Base-by-base conservation (phyloP, 768 basidiomycete genomes). In the Termitomyces sp. region DNA sequence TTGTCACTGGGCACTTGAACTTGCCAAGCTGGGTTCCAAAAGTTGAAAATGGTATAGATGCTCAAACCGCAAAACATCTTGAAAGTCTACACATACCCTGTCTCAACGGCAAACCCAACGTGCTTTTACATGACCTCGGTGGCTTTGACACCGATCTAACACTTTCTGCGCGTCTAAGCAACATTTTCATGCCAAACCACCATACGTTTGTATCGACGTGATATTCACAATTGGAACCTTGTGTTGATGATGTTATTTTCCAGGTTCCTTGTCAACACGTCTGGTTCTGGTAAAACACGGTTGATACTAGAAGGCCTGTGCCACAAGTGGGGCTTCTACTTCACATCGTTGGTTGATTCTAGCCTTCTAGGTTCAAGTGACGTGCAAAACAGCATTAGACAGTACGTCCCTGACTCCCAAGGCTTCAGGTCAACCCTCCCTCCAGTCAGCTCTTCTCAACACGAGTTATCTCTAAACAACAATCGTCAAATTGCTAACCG, bases 241-340 rank as follows among this genome's bases (percentile, higher is more conserved):
- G 50, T 37, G 57, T 49, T 37, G 24, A 54, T 26, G 39, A 5
- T 18, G 2, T 36, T n/a, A 47, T 36, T 55, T 31, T 55, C 5
- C 43, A 77, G 76, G 14, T 75, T 77, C 55, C 69, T 79, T 18
- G 74, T 79, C 31, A 79, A 79, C 46, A 79, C 78, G 0, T 79
- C 77, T 24, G 77, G 77, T 8, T 78, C 77, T 2, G 77, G 77
- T 20, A 79, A 79, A 60, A 78, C 77, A 0, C 67, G 77, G 32
- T 67, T 77, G 12, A 64, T 79, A 3, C 61, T 79, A 9, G 77
- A 79, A 62, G 77, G 77, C 22, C 68, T 79, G 5, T 79, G 77
- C 55, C 61, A 71, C 31, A 65, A 72, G 44, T 79, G 78, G 78
- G 78, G 77, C 4, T 74, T 79, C 53, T 79, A 79, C 61, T 77